Evolutionary conservation across 2,329 filamentous ascomycete species (phyloP), one percentile per base, ranked within the genome.

Genomic region (Pseudogymnoascus sp.): DNA sequence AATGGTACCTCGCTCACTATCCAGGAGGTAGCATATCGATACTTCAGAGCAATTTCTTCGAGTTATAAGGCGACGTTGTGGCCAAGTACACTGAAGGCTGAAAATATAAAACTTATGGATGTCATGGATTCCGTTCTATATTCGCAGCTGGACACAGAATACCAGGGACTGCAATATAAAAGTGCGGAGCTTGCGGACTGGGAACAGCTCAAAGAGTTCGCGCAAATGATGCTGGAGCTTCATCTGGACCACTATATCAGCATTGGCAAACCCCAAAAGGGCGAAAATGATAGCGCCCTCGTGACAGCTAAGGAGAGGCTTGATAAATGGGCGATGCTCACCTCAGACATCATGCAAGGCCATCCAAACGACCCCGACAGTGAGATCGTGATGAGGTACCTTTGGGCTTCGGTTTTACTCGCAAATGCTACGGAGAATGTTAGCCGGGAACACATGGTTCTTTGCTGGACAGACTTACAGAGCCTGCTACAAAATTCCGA

Each of bases 391-490:
- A 70, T 88, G 33, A 80, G 87, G 39, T 86, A 88, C 69, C 71
- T 89, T 9, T 89, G 86, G 86, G 78, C 86, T 20, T 84, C 82
- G 7, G 82, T 82, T 5, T 84, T 86, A 63, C 80, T 83, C 63
- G 76, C 85, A 58, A 85, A 78, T 57, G 78, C 85, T 64, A 77
- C 77, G 9, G 79, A 82, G 33, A 77, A 82, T 43, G 74, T 81
- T 3, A 71, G 77, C 14, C 82, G 84, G 59, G 81, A 85, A 60
- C 81, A 87, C 68, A 76, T 86, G 35, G 71, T 88, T 25, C 75
- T 79, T 57, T 86, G 83, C 66, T 82, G 88, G 71, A 77, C 82
- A 62, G 85, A 89, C 65, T 73, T 90, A 11, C 84, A 84, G 67
- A 69, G 68, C 2, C 74, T 83, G 9, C 74, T 89, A 12, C 67